Evolutionary conservation across 2,329 filamentous ascomycete genomes (phyloP).

Genomic region (Neofusicoccum parvum): DNA sequence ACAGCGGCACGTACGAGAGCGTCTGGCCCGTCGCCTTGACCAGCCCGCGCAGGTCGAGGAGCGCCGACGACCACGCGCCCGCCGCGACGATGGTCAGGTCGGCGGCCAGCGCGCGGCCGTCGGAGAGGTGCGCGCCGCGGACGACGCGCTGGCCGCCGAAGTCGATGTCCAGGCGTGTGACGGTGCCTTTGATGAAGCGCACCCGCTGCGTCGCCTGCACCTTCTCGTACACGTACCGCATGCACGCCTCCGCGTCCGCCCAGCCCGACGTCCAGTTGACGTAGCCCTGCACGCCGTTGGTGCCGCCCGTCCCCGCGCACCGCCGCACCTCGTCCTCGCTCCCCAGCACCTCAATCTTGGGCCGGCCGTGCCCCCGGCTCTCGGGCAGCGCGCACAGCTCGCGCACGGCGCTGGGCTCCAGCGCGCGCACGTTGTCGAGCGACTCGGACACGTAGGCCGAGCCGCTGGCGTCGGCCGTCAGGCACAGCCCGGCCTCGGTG

Average conservation of each 20-base stretch:
- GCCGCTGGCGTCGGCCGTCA: conserved; percentile 59
- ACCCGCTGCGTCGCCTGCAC: conserved; percentile 59
- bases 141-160: conserved; percentile 43
- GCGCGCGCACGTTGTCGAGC: conserved; percentile 37
- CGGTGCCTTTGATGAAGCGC: conserved; percentile 53
- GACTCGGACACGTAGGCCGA: conserved; percentile 44
- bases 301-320: conserved; percentile 44
- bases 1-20: conserved; percentile 76
- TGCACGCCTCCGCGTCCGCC: conserved; percentile 74
- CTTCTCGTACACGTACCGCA: conserved; percentile 63
- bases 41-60: conserved; percentile 77
- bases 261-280: conserved; percentile 75
- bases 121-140: conserved; percentile 61
- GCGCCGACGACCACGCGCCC: conserved; percentile 80
- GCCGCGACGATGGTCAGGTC: conserved; percentile 79
- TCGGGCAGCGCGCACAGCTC: conserved; percentile 26
- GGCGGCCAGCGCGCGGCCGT: conserved; percentile 57
- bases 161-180: conserved; percentile 45
- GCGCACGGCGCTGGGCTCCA: conserved; percentile 26
- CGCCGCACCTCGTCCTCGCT: conserved; percentile 41
- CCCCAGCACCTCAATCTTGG: conserved; percentile 39
- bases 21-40: conserved; percentile 81
- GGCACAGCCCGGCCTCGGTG: conserved; percentile 67
- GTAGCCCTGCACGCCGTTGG: conserved; percentile 67
- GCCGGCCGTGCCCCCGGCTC: conserved; percentile 23